These are phyloP conservation scores for Saposhnikovia divaricata DNA, from an alignment of 129 eudicot genomes.

Conservation along the genomic window DNA sequence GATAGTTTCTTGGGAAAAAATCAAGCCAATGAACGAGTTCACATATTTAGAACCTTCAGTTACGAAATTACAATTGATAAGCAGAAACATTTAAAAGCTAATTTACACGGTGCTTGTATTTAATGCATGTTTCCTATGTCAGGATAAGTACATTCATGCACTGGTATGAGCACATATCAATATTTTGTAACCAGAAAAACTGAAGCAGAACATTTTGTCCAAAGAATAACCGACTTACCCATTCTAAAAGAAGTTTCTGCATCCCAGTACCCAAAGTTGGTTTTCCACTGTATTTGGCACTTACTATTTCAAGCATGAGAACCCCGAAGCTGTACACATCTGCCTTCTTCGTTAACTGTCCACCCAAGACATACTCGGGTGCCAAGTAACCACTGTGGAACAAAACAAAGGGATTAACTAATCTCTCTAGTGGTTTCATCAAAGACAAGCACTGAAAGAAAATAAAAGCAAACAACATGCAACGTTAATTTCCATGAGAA, in stretches of 20 bases:
- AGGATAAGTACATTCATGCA: not conserved
- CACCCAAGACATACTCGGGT: constrained; percentile 87
- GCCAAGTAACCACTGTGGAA: constrained; percentile 81
- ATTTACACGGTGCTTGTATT: not conserved
- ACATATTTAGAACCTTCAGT: not conserved
- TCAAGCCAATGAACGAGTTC: not conserved
- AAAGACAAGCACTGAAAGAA: not conserved
- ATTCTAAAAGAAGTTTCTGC: constrained; percentile 60
- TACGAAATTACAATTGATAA: not conserved
- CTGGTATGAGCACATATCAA: not conserved
- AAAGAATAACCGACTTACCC: constrained; percentile 40
- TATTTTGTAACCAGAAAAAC: not conserved
- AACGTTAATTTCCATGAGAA: not conserved
- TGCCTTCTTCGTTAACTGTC: constrained; percentile 76
- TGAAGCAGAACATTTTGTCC: not conserved
- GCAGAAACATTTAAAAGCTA: not conserved
- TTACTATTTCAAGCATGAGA: constrained; percentile 66
- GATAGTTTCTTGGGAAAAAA: not conserved
- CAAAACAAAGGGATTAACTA: not conserved
- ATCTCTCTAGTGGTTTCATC: not conserved
- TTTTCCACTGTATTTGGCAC: constrained; percentile 55
- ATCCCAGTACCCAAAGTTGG: constrained; percentile 41
- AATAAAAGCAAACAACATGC: not conserved
- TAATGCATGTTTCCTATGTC: not conserved
- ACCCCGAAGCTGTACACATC: constrained; percentile 97